A percentile compares a stretch with the other conserved stretches of the same genome.
Evolutionary conservation across 164 flowering plant species (phyloP).

Genomic region (Echeveria elegans): DNA sequence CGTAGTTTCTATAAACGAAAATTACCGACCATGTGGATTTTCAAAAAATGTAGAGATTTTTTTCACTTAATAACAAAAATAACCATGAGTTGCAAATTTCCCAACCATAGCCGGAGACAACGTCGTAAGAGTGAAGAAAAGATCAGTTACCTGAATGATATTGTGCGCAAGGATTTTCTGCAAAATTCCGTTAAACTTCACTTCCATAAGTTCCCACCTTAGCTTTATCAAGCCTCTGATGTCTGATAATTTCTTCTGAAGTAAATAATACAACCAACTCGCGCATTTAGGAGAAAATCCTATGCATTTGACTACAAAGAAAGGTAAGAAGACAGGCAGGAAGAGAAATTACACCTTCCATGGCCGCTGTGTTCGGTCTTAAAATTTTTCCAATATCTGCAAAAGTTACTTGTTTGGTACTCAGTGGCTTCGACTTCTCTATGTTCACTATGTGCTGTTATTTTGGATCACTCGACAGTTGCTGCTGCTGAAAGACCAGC

Average conservation of each 20-base stretch:
- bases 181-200: constrained; percentile 53
- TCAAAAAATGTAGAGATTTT: constrained; percentile 38
- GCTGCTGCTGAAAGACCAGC: constrained; percentile 30
- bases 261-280: constrained; percentile 9
- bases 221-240: constrained; percentile 49
- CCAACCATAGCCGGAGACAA: no score
- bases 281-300: not conserved
- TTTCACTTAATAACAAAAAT: constrained; percentile 42
- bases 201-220: constrained; percentile 88
- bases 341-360: constrained; percentile 58
- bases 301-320: not conserved
- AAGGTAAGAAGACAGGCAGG: not conserved
- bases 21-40: constrained; percentile 68
- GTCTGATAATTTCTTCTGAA: constrained; percentile 74
- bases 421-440: constrained; percentile 27
- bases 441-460: constrained; percentile 65
- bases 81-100: not conserved
- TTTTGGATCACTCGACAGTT: constrained; percentile 27
- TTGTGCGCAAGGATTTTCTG: constrained; percentile 67
- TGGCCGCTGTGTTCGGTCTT: constrained; percentile 18
- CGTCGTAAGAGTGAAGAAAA: not conserved
- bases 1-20: constrained; percentile 23
- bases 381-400: constrained; percentile 13
- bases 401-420: constrained; percentile 16
- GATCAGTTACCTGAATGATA: constrained; percentile 82